phyloP scores from a whole-genome alignment of 805 yeast genomes.

The Candida methanosorbosa region DNA sequence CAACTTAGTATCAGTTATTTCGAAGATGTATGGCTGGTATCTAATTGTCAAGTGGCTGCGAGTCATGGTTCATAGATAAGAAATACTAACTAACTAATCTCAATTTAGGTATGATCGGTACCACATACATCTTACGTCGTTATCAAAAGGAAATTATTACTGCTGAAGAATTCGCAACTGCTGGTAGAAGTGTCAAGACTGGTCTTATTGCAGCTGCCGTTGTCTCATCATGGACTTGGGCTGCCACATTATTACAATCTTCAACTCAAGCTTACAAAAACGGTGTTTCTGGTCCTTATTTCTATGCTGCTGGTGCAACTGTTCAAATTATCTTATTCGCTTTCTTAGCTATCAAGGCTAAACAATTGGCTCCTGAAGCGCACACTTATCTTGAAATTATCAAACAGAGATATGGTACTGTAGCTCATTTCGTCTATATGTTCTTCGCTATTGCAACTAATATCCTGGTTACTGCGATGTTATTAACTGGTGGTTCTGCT shows the following conservation, averaged over 20 bases:
- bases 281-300: constrained; percentile 76
- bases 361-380: constrained; percentile 83
- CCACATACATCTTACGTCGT: constrained; percentile 61
- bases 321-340: constrained; percentile 85
- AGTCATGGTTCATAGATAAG: no score
- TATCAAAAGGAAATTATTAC: constrained; percentile 83
- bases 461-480: constrained; percentile 86
- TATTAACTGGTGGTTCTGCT: constrained; percentile 85
- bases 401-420: constrained; percentile 70
- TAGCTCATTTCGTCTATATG: constrained; percentile 60
- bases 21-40: no score
- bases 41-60: no score
- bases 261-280: constrained; percentile 70
- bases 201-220: constrained; percentile 86
- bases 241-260: constrained; percentile 68
- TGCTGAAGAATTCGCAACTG: constrained; percentile 90
- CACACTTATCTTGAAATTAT: constrained; percentile 88
- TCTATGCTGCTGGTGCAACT: constrained; percentile 88
- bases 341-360: constrained; percentile 79
- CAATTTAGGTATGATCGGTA: constrained; percentile 75
- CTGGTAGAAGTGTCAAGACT: constrained; percentile 81
- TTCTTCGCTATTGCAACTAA: constrained; percentile 85
- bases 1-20: no score
- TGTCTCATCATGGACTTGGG: constrained; percentile 92
- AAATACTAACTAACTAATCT: constrained; percentile 8